phyloP scores from a whole-genome alignment of 2,329 filamentous ascomycete genomes.

The Penicillium decumbens region DNA sequence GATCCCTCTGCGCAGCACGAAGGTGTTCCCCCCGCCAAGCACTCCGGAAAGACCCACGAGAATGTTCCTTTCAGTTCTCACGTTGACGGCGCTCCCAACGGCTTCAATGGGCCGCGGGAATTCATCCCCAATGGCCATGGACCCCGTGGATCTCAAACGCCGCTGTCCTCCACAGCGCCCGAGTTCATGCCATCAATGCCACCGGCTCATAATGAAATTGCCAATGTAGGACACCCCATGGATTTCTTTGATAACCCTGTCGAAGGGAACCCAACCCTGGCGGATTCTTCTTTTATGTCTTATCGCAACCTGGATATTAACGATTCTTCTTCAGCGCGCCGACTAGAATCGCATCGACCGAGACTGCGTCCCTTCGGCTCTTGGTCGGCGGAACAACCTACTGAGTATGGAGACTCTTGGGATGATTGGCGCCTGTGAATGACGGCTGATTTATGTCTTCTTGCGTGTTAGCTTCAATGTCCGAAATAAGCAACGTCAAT shows the following conservation, averaged over 20 bases:
- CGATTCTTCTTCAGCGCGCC: neutral
- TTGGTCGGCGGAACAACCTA: slow-evolving; percentile 33
- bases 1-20: slow-evolving; percentile 69
- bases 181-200: slow-evolving; percentile 53
- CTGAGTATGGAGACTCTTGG: slow-evolving; percentile 6
- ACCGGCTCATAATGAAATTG: slow-evolving; percentile 30
- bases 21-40: slow-evolving; percentile 50
- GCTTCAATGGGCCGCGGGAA: slow-evolving; percentile 22
- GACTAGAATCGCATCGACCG: slow-evolving; percentile 1
- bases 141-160: slow-evolving; percentile 43
- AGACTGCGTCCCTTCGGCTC: slow-evolving; percentile 20
- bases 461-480: slow-evolving; percentile 5
- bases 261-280: slow-evolving; percentile 43
- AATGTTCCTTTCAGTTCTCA: slow-evolving; percentile 32
- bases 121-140: slow-evolving; percentile 41
- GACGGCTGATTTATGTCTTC: neutral
- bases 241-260: slow-evolving; percentile 43
- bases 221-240: slow-evolving; percentile 35
- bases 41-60: slow-evolving; percentile 36
- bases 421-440: neutral
- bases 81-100: slow-evolving; percentile 31
- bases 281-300: slow-evolving; percentile 45
- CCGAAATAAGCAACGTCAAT: neutral
- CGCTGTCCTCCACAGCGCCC: slow-evolving; percentile 59
- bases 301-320: slow-evolving; percentile 51